Evolutionary conservation across 805 yeast species (phyloP), one percentile per base, ranked within the genome.

Genomic region (Hanseniaspora taiwanica): DNA sequence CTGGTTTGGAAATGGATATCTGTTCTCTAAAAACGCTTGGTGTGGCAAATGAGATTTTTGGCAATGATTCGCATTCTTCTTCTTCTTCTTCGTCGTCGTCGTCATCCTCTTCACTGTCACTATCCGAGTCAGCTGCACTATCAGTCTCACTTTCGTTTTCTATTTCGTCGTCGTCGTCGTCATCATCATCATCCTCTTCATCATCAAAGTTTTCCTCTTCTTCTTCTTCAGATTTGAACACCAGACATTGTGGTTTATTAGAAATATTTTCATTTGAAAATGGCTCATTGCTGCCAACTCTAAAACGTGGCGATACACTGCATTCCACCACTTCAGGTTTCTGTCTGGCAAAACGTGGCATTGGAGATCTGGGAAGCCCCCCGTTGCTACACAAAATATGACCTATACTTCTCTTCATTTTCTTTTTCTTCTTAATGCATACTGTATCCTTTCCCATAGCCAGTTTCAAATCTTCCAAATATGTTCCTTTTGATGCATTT

Each of bases 331-430:
- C n/a, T n/a, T n/a, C n/a, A n/a, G n/a, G n/a, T n/a, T n/a, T 3
- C 19, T n/a, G 14, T 29, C 27, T 19, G 2, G 18, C 10, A 12
- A 35, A 12, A 27, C 39, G 39, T 21, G 55, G 55, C 39, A 49
- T 43, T 8, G 53, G 52, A 7, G 55, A 48, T 36, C 46, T 48
- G 5, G 49, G 51, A 9, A 46, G 36, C 17, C 36, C 17, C 36
- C 34, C 38, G n/a, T 35, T 42, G 6, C 41, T 31, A 4, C 36
- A 18, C 9, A 20, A n/a, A 13, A 33, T 31, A 14, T 24, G 32
- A 13, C 29, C 34, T 16, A 38, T 33, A 7, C 35, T 17, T n/a
- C 6, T 25, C 33, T 25, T 38, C 12, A 25, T 12, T 4, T 21
- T 20, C 12, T 16, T 14, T 4, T 31, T 31, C 10, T 38, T 38